phyloP scores from a whole-genome alignment of 345 rosid genomes.

The Clarkia xantiana region DNA sequence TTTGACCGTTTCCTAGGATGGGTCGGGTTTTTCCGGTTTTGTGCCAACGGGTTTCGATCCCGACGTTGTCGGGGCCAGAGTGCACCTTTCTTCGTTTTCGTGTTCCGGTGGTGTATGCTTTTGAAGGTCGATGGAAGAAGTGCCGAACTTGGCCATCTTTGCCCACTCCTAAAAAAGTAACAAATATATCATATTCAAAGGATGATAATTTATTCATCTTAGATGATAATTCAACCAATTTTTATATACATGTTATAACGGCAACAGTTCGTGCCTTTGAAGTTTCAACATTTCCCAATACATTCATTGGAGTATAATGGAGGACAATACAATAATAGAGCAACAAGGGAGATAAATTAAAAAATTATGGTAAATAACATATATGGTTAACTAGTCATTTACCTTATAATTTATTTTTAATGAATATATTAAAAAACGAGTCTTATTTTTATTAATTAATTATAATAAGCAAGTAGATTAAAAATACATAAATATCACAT shows the following conservation, averaged over 20 bases:
- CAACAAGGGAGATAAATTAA: too few species aligned
- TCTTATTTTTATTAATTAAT: neutral
- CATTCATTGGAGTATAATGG: too few species aligned
- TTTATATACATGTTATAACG: too few species aligned
- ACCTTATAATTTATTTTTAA: too few species aligned
- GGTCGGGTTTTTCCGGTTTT: conserved; percentile 91
- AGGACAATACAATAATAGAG: too few species aligned
- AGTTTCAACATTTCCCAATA: too few species aligned
- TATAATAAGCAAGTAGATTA: neutral
- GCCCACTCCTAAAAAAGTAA: conserved; percentile 72
- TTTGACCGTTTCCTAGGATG: conserved; percentile 24
- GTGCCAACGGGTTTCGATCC: conserved; percentile 88
- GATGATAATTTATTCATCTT: too few species aligned
- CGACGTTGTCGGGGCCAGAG: conserved; percentile 53
- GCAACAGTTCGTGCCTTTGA: too few species aligned
- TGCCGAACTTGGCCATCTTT: conserved; percentile 80
- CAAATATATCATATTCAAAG: too few species aligned
- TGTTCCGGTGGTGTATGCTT: conserved; percentile 90
- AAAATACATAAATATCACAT: neutral
- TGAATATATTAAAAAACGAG: neutral
- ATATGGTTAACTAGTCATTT: too few species aligned
- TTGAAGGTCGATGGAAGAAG: conserved; percentile 85
- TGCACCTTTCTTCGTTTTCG: conserved; percentile 74
- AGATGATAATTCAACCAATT: too few species aligned
- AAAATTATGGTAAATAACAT: too few species aligned